These are phyloP conservation scores for Tolypocladium cylindrosporum DNA, from an alignment of 2,329 filamentous ascomycete species.

Conservation along the genomic window DNA sequence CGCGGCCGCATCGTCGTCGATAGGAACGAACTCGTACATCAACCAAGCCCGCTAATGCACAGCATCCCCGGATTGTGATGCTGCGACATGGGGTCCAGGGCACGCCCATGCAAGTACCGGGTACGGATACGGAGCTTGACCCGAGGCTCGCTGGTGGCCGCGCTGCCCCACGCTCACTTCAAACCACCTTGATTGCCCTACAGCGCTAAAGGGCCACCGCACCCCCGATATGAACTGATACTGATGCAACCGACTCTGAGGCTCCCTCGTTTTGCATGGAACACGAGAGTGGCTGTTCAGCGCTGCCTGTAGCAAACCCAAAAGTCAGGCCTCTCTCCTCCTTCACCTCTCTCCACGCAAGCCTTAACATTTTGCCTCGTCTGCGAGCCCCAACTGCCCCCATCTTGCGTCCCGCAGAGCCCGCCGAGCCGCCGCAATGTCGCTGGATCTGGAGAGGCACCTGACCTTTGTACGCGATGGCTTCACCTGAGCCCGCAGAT, in stretches of 20 bases:
- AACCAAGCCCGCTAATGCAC: neutral
- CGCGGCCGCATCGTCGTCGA: neutral
- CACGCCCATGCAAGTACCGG: neutral
- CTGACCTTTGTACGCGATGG: conserved; percentile 55
- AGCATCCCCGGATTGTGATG: neutral
- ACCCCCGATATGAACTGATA: neutral
- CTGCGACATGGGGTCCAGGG: neutral
- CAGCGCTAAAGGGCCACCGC: neutral
- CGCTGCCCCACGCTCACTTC: neutral
- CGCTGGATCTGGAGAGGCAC: conserved; percentile 72
- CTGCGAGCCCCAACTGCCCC: neutral
- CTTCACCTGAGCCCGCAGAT: neutral
- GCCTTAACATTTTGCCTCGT: neutral
- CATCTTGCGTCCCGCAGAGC: neutral
- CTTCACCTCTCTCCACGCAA: neutral
- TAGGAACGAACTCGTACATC: neutral
- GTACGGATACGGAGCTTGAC: neutral
- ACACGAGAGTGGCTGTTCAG: neutral
- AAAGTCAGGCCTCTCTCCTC: neutral
- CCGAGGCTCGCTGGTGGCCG: neutral
- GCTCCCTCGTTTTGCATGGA: neutral
- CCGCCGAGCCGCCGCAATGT: conserved; percentile 31
- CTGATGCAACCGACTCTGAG: neutral
- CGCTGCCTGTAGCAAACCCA: neutral
- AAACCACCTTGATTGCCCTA: neutral